These are phyloP conservation scores for maize (Zea mays) DNA, from an alignment of 176 grass and related monocot genomes.

Conservation along the genomic window Zm-B73-REFERENCE-NAM-5.0 NC_050101.1:154986001-154986500, in stretches of 20 bases:
- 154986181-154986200: slow-evolving; percentile 62
- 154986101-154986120: too few species aligned
- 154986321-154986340: slow-evolving; percentile 1
- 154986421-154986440: background rate
- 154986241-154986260: slow-evolving; percentile 64
- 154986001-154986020: too few species aligned
- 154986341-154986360: slow-evolving; percentile 40
- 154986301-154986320: slow-evolving; percentile 21
- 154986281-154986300: slow-evolving; percentile 32
- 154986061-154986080: too few species aligned
- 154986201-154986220: slow-evolving; percentile 65
- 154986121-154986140: too few species aligned
- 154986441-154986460: background rate
- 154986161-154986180: slow-evolving; percentile 56
- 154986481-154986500: slow-evolving; percentile 3
- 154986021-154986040: too few species aligned
- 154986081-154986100: too few species aligned
- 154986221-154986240: slow-evolving; percentile 63
- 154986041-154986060: too few species aligned
- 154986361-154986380: slow-evolving; percentile 40
- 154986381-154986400: background rate
- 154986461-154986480: background rate
- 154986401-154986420: background rate
- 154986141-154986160: too few species aligned
- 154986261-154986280: slow-evolving; percentile 37